Evolutionary conservation across 148 eudicot genomes (phyloP), one percentile per base, ranked within the genome.

Genomic region (Nepenthes gracilis): DNA sequence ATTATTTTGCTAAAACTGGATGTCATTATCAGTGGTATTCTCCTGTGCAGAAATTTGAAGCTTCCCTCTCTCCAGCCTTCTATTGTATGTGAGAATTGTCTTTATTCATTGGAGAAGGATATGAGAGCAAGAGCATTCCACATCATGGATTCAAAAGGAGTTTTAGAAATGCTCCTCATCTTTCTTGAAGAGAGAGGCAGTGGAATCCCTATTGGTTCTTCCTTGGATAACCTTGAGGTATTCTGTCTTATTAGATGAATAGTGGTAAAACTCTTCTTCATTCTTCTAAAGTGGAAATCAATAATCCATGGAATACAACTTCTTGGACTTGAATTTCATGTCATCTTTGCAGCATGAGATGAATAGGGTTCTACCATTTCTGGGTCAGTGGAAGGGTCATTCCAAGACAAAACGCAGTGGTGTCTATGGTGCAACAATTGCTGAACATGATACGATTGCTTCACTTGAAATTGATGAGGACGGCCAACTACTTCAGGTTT

Each of bases 361-460:
- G 10, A 68, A 77, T 67, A 77, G 96, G 76, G 58, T 92, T 62
- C 60, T 54, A 56, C 96, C 84, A 47, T 80, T 83, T 78, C 87
- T 92, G 67, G 98, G 96, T 45, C 83, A 62, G 62, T 92, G 98
- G 98, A 81, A 84, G 67, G 96, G 98, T 12, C 78, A 68, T 63
- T 92, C 98, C 36, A 15, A 77, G 56, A 92, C 98, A 50, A 92
- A 75, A 62, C 98, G 98, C 47, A 88, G 90, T 70, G 98, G 96
- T 70, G 85, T 92, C 23, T 92, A 92, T 77, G 96, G 96, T 71
- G 85, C 98, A 58, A 92, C 98, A 40, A 69, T 85, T 37, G 78
- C 90, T 63, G 85, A 88, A 71, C 87, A 93, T 33, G 76, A 84
- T 64, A 92, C 96, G 15, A 38, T 73, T 47, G 67, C 85, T 58